These are phyloP conservation scores for Blepharisma stoltei DNA, from an alignment of 73 alveolate species.

Conservation along the genomic window DNA sequence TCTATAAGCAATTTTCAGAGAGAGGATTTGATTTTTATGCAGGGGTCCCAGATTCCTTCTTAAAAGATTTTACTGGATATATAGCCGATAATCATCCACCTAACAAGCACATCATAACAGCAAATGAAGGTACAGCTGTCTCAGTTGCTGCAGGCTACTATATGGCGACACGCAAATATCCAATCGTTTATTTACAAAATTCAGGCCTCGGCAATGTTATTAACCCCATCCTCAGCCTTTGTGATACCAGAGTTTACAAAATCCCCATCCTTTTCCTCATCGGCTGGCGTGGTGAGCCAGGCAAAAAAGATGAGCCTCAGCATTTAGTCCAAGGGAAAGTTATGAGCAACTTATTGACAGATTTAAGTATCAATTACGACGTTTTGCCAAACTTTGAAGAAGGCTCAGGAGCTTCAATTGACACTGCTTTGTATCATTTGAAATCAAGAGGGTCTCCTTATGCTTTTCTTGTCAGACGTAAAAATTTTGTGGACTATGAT, in stretches of 20 bases:
- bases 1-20: slow-evolving; percentile 37
- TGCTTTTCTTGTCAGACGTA: slow-evolving; percentile 80
- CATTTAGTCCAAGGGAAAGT: slow-evolving; percentile 84
- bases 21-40: slow-evolving; percentile 81
- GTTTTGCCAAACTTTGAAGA: slow-evolving; percentile 83
- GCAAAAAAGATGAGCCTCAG: slow-evolving; percentile 91
- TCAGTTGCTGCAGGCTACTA: slow-evolving; percentile 91
- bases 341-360: slow-evolving; percentile 65
- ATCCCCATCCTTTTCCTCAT: slow-evolving; percentile 81
- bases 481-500: slow-evolving; percentile 50
- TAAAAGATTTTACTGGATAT: slow-evolving; percentile 65
- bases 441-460: slow-evolving; percentile 71
- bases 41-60: slow-evolving; percentile 93
- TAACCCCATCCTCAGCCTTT: slow-evolving; percentile 78
- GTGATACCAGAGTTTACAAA: slow-evolving; percentile 82
- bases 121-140: slow-evolving; percentile 91
- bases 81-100: slow-evolving; percentile 50
- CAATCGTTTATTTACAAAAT: slow-evolving; percentile 87
- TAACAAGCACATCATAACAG: slow-evolving; percentile 74
- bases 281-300: slow-evolving; percentile 97
- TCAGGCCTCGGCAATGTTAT: slow-evolving; percentile 92
- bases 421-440: slow-evolving; percentile 45
- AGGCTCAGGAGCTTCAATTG: slow-evolving; percentile 67
- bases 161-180: slow-evolving; percentile 81
- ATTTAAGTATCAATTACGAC: slow-evolving; percentile 76